phyloP scores from a whole-genome alignment of 257 asterid genomes.

The Nicotiana benthamiana region DNA sequence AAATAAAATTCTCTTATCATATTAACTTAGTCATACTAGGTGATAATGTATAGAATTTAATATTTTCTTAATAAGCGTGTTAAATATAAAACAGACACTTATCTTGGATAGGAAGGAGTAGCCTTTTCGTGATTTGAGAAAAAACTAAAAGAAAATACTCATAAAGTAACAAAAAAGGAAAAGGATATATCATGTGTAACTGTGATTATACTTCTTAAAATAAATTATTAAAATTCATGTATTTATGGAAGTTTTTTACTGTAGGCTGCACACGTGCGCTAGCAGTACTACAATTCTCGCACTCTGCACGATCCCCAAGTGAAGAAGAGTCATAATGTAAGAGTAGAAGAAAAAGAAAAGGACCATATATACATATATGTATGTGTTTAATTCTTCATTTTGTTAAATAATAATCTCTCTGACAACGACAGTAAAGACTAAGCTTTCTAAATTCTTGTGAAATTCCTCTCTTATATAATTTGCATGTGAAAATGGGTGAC shows the following conservation, averaged over 20 bases:
- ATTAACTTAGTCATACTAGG: too few species aligned
- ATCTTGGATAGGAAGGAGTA: too few species aligned
- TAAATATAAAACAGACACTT: too few species aligned
- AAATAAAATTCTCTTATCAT: too few species aligned
- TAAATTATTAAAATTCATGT: background rate
- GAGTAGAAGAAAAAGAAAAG: background rate
- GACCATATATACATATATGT: too few species aligned
- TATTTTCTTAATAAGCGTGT: too few species aligned
- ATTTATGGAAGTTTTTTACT: background rate
- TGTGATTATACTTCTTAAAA: background rate
- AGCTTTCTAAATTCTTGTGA: background rate
- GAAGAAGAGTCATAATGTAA: background rate
- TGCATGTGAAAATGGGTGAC: slow-evolving; percentile 29
- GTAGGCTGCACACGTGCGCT: background rate
- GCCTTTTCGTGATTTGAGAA: background rate
- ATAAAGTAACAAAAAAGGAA: background rate
- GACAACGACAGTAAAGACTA: background rate
- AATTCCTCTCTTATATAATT: background rate
- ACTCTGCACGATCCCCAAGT: background rate
- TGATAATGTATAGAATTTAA: too few species aligned
- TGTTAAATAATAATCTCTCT: background rate
- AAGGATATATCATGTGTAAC: background rate
- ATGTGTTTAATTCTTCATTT: background rate
- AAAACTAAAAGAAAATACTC: background rate
- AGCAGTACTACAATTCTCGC: background rate